Base-by-base conservation (phyloP, 495 filamentous ascomycete genomes). In the Jackrogersella multiformis region DNA sequence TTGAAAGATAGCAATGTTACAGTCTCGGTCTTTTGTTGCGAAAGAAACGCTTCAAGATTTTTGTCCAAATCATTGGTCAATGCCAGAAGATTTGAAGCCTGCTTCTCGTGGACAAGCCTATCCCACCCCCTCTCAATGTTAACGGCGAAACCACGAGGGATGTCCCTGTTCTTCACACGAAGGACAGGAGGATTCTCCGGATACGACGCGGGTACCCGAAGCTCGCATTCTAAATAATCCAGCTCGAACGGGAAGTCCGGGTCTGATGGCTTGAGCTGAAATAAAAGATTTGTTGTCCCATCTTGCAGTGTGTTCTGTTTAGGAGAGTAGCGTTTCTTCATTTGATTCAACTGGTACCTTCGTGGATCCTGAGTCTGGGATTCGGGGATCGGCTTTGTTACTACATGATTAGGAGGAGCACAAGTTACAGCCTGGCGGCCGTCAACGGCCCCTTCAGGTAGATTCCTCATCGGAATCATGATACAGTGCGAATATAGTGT, bases 221-320 rank as follows among this genome's bases (percentile, higher is more conserved):
- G 79, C 1, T 86, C 79, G 71, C 92, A 93, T 57, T 90, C 80
- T n/a, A 96, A 78, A 18, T 81, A 80, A 9, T 88, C 84, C 62
- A 96, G 78, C 18, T 93, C 90, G 62, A 91, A 96, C 4, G 92
- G 89, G 63, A 94, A 94, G 71, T 96, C 92, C 0, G 92, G 92
- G 71, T 96, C 93, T n/a, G 92, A 94, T 4, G 93, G 93, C 12
- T 74, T 77, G 56, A 97, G 66, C 18, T 79, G 81, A 74, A 96
- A 91, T 0, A 78, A 74, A 18, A 94, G 75, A 12, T 82, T 82
- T 5, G 82, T 86, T 2, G 76, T 73, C 12, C 83, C 86, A 52
- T 82, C 78, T 32, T 82, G 74, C 55, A 84, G 76, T 8, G 76
- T 78, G 13, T 77, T 79, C 69, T 92, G 86, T 16, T 81, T 79